phyloP scores from a whole-genome alignment of 345 rosid genomes.

The Pistacia vera region DNA sequence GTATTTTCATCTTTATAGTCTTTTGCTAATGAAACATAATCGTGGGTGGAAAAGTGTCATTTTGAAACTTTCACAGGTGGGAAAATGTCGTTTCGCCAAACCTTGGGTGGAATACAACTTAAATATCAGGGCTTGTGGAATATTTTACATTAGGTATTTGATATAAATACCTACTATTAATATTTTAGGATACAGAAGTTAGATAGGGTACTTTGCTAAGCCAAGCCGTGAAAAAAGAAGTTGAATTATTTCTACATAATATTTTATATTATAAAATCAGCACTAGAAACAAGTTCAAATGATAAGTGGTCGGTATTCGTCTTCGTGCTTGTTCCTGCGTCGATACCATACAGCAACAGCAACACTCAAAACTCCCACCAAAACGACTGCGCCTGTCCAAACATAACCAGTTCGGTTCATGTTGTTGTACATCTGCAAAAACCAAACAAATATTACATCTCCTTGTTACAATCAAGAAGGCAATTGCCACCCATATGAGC shows the following conservation, averaged over 20 bases:
- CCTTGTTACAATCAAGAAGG: not conserved
- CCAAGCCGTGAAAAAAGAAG: not conserved
- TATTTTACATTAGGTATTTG: too few species aligned
- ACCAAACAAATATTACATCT: not conserved
- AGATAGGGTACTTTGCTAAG: too few species aligned
- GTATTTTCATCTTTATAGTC: too few species aligned
- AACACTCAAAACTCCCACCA: conserved; percentile 27
- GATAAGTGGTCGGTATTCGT: conserved; percentile 48
- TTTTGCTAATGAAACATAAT: too few species aligned
- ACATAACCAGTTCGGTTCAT: conserved; percentile 14
- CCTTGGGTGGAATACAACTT: too few species aligned
- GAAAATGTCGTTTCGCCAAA: too few species aligned
- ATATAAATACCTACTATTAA: too few species aligned
- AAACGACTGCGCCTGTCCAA: conserved; percentile 29
- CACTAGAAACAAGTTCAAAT: conserved; percentile 16
- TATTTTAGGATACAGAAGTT: too few species aligned
- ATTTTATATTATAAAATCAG: not conserved
- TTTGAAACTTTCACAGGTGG: too few species aligned
- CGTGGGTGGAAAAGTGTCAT: too few species aligned
- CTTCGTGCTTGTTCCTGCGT: conserved; percentile 33
- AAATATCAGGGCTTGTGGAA: too few species aligned
- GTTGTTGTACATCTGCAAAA: conserved; percentile 25
- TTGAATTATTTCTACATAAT: not conserved
- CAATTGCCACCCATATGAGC: not conserved
- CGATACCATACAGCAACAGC: conserved; percentile 30